Base-by-base conservation (phyloP, 148 eudicot genomes). In the Camellia sinensis region DNA sequence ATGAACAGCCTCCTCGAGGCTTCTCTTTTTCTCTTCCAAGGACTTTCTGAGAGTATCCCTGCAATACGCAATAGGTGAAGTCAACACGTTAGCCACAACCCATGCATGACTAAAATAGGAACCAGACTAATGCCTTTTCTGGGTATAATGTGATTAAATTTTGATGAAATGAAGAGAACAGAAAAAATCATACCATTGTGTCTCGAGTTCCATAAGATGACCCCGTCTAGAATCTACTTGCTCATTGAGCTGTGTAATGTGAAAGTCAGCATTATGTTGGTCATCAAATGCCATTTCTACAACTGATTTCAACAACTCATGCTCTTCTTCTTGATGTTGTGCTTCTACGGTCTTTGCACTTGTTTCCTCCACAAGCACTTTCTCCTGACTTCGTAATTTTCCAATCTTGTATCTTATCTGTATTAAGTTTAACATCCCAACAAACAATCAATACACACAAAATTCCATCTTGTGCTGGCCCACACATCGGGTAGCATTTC, bases 301-400 rank as follows among this genome's bases (percentile, higher is more conserved):
- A 15, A 84, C 89, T 81, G 81, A 88, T 83, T 89, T 87, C 69
- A 88, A 82, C 82, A 87, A 46, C 53, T 84, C 80, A 48, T 80
- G 84, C 65, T 90, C 89, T 71, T 83, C 86, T 67, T 79, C 85
- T 19, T 77, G 82, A 77, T 75, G 78, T 43, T 83, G 82, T 52
- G 76, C 75, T 72, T 86, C 66, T 2, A 69, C 40, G 59, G 75
- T 53, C 53, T 80, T 82, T 75, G 71, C 71, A 70, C 65, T 57
- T 45, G 18, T 29, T 66, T 81, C 79, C 71, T 74, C 73, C 80
- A 52, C 59, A 14, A 84, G 79, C 69, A 76, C 21, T 75, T 65
- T 73, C 66, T 81, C 85, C 63, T 79, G 85, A 72, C 22, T 69
- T 70, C 29, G 29, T 50, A 81, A 66, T 7, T 56, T 69, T n/a